A percentile compares a stretch with the other conserved stretches of the same genome.
phyloP scores from a whole-genome alignment of 2,329 filamentous ascomycete species.

The Curvularia hawaiiensis region DNA sequence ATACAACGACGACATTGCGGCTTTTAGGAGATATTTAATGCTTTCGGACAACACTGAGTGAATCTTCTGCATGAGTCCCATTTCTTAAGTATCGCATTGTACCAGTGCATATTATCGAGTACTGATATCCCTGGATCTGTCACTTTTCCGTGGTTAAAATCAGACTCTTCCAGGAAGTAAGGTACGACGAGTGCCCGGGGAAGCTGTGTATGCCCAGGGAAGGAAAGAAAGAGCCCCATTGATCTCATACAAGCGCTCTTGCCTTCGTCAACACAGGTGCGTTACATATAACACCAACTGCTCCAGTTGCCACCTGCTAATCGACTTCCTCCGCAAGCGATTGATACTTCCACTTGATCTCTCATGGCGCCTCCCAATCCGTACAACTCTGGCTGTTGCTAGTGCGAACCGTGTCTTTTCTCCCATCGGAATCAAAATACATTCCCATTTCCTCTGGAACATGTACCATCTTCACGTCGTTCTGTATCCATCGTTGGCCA shows the following conservation, averaged over 20 bases:
- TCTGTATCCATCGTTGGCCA: neutral
- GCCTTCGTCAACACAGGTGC: neutral
- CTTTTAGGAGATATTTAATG: neutral
- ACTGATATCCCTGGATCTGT: slow-evolving; percentile 22
- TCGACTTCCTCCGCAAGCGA: neutral
- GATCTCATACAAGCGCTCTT: neutral
- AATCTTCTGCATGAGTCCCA: slow-evolving; percentile 35
- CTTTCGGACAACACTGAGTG: neutral
- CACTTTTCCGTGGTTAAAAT: slow-evolving; percentile 35
- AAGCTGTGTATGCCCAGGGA: neutral
- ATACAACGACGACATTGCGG: neutral
- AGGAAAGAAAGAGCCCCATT: neutral
- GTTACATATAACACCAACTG: neutral
- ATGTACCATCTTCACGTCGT: neutral
- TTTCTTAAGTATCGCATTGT: neutral
- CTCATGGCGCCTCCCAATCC: neutral
- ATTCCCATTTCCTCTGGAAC: neutral
- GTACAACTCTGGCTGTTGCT: neutral
- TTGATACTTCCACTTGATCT: neutral
- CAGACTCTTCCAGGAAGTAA: slow-evolving; percentile 17
- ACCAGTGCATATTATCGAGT: neutral
- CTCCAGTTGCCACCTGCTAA: neutral
- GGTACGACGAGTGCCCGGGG: neutral
- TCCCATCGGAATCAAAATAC: neutral
- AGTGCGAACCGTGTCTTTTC: neutral